Base-by-base conservation (phyloP, 176 grass and related monocot species). In the Puccinellia tenuiflora region DNA sequence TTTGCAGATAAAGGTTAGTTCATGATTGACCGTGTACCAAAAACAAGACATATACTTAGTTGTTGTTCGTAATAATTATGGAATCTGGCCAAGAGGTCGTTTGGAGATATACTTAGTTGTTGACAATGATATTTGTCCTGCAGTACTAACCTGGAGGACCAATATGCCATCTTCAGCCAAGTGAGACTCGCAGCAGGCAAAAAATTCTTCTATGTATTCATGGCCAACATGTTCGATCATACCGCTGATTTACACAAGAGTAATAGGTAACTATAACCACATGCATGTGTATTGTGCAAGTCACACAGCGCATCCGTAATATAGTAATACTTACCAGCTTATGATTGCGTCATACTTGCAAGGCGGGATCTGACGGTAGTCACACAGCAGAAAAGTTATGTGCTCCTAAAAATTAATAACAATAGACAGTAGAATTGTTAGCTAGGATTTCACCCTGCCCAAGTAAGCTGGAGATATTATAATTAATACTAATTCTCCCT, bases 91-190 rank as follows among this genome's bases (percentile, higher is more conserved):
- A n/a, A n/a, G n/a, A n/a, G n/a, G n/a, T n/a, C n/a, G n/a, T n/a
- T n/a, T n/a, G n/a, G n/a, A n/a, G n/a, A 33, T 63, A 63, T 31
- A 62, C 2, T 62, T 62, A 31, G 59, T 0, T 45, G 12, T 45
- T 43, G n/a, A 70, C 13, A 61, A 61, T 16, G 1, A 30, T 61
- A 61, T 15, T 61, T 61, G 5, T 61, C 57, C 57, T 30, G 26
- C 13, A 61, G 38, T 24, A 71, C 65, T 22, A 39, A 68, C 65
- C 65, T 68, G 65, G 65, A 68, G 65, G 34, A 68, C 65, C 65
- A 68, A 68, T 68, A 68, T 68, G 18, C 65, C 65, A 22, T 68
- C 65, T 68, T 68, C 65, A 68, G 65, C 34, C 68, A 71, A 71
- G 39, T 16, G 40, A 45, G 68, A 71, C 22, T 71, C 39, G 1